Evolutionary conservation across 495 filamentous ascomycete species (phyloP).

Genomic region (Neurospora terricola): DNA sequence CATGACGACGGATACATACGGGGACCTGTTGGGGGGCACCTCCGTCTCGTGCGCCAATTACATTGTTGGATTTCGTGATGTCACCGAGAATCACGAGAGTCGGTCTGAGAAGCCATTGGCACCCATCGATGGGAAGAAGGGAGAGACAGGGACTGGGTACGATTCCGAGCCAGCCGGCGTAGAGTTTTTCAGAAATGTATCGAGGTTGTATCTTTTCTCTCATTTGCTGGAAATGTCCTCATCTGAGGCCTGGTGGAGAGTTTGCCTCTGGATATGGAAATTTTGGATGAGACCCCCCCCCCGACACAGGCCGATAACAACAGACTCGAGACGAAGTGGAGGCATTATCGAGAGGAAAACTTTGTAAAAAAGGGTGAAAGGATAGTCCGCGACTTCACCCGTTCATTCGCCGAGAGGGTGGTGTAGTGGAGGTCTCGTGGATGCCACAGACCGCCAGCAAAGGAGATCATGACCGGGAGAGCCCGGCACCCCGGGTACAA

Average conservation of each 20-base stretch:
- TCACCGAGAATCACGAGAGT: background rate
- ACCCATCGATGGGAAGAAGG: background rate
- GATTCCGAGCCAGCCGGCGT: background rate
- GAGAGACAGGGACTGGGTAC: background rate
- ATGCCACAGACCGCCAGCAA: background rate
- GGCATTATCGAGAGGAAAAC: background rate
- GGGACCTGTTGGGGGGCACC: background rate
- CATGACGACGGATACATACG: background rate
- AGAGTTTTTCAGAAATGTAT: background rate
- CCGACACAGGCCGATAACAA: background rate
- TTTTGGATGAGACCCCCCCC: background rate
- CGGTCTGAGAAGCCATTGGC: background rate
- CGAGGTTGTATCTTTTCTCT: background rate
- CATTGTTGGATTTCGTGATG: background rate
- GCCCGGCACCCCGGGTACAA: background rate
- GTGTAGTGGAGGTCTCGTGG: background rate
- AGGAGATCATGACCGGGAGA: background rate
- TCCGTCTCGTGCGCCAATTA: background rate
- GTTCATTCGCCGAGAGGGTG: background rate
- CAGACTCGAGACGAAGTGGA: background rate
- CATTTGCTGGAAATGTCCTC: background rate
- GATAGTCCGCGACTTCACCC: background rate
- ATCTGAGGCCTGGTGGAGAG: background rate
- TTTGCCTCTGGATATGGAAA: background rate
- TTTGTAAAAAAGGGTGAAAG: background rate